Evolutionary conservation across 2,329 filamentous ascomycete species (phyloP), one percentile per base, ranked within the genome.

Genomic region (Alternaria dauci): DNA sequence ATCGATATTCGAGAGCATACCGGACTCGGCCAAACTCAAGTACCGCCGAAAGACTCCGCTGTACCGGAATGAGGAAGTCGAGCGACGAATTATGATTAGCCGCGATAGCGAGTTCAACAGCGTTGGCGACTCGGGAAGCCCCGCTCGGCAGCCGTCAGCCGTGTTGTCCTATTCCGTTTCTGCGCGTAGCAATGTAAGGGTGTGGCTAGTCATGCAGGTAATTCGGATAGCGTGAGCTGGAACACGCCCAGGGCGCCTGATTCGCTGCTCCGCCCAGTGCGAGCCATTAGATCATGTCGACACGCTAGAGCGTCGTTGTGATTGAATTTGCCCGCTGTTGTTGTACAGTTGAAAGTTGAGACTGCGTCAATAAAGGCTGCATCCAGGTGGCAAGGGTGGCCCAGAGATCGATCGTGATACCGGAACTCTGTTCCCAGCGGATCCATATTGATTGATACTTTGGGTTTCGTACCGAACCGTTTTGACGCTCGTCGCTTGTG

Each of bases 131-230:
- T 61, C 66, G 67, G 67, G 64, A 64, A 70, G 67, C 67, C 64
- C 67, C 67, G 67, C 64, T 58, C 59, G 63, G 60, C 64, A 67
- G 59, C 60, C 60, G 63, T 58, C 60, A 67, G 58, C 61, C 57
- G 61, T 61, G 44, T 60, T 51, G 18, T 41, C 51, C 46, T 60
- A 36, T 36, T 32, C 53, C 55, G 20, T 46, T 53, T 61, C 34
- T 30, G 52, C 58, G n/a, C 39, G 28, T 44, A 42, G 52, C 55
- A 20, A 61, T 59, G 50, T 55, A 61, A 68, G 59, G 58, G 63
- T 59, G 47, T 55, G 48, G 30, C 53, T 64, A 67, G 65, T 62
- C 56, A 68, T 68, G 66, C 63, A 61, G 62, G 66, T 68, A 55
- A 68, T 70, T 26, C 41, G 55, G 55, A 61, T 70, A 65, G 66